Percentiles rank a stretch among this genome's conserved stretches.
Evolutionary conservation across 129 eudicot species (phyloP).

Genomic region (Lonicera japonica): DNA sequence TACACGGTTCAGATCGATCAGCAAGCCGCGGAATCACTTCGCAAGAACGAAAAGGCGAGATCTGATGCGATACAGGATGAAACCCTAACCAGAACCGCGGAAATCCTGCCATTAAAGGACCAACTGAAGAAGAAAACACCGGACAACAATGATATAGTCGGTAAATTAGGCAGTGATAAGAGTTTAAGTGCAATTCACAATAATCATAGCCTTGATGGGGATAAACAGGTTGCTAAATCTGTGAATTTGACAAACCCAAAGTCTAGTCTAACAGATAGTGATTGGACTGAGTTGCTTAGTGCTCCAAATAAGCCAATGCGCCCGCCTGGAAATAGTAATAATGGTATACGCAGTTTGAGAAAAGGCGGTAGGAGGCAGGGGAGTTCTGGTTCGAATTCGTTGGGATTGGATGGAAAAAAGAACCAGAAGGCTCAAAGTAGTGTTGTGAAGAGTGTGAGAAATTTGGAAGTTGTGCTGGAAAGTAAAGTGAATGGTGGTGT

Average conservation of each 20-base stretch:
- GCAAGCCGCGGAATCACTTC: constrained; percentile 93
- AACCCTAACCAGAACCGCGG: constrained; percentile 24
- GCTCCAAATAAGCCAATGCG: constrained; percentile 27
- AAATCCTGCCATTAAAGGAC: constrained; percentile 55
- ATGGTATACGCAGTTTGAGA: constrained; percentile 27
- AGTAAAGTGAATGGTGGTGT: constrained; percentile 28
- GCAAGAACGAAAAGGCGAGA: constrained; percentile 55
- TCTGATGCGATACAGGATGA: constrained; percentile 33
- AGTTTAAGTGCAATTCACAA: neutral
- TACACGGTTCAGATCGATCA: constrained; percentile 64
- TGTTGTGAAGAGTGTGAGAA: constrained; percentile 22
- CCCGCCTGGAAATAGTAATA: constrained; percentile 11
- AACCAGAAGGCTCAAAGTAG: constrained; percentile 28
- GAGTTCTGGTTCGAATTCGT: constrained; percentile 34
- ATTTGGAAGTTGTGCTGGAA: constrained; percentile 28
- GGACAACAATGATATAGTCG: constrained; percentile 26
- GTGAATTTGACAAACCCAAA: constrained; percentile 31
- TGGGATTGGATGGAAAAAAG: constrained; percentile 30
- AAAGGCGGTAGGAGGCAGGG: constrained; percentile 44
- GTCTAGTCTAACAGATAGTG: constrained; percentile 55
- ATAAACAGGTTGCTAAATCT: constrained; percentile 15
- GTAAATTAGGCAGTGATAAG: constrained; percentile 24
- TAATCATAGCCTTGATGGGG: constrained; percentile 4
- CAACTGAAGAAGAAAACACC: constrained; percentile 57
- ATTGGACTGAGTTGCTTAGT: constrained; percentile 83